Percentiles rank a stretch among this genome's conserved stretches.
Evolutionary conservation across 225 moss, liverwort and hornwort genomes (phyloP).

Genomic region (Polytrichum commune): DNA sequence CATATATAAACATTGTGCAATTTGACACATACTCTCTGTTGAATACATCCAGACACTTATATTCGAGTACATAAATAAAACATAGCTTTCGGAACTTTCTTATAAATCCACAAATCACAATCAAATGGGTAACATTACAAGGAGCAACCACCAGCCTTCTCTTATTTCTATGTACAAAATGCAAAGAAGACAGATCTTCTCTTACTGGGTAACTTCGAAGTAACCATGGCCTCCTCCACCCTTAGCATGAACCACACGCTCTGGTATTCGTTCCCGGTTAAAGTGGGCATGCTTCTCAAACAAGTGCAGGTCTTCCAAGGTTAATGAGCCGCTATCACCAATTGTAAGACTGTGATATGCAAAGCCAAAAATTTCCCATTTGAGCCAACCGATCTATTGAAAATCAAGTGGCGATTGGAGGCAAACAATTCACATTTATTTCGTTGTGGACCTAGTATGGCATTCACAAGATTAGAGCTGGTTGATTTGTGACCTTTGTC

Average conservation of each 20-base stretch:
- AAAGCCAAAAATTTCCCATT: background rate
- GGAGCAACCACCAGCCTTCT: no score
- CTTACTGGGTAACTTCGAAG: conserved; percentile 82
- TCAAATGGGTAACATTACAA: no score
- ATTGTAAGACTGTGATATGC: conserved; percentile 52
- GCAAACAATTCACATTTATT: no score
- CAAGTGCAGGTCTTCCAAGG: conserved; percentile 69
- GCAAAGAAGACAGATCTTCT: background rate
- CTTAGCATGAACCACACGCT: conserved; percentile 91
- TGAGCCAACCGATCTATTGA: no score
- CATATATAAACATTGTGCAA: no score
- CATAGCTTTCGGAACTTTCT: no score
- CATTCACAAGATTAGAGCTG: conserved; percentile 8
- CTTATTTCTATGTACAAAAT: background rate
- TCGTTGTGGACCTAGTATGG: background rate
- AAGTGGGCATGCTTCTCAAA: conserved; percentile 81
- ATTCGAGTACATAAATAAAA: no score
- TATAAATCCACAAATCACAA: background rate
- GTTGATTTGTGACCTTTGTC: no score
- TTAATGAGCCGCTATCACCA: conserved; percentile 67
- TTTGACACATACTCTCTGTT: no score
- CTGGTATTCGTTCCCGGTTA: conserved; percentile 76
- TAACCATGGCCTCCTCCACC: conserved; percentile 86
- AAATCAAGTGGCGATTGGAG: no score
- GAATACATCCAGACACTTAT: no score